These are phyloP conservation scores for Bondarzewia mesenterica DNA, from an alignment of 1,284 basidiomycete species.

Conservation along the genomic window DNA sequence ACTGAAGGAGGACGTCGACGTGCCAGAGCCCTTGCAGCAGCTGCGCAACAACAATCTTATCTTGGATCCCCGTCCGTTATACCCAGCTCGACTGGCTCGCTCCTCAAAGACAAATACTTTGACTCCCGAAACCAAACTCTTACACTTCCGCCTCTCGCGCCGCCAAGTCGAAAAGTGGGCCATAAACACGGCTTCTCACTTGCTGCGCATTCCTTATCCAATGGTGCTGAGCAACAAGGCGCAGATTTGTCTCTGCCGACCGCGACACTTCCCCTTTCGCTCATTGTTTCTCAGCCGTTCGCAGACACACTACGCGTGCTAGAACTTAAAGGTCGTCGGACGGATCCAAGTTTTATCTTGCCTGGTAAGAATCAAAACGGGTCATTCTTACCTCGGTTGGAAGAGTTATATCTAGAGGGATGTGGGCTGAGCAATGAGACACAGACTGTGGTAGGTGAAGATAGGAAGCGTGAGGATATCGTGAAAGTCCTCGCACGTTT, in stretches of 20 bases:
- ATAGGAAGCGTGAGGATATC: conserved; percentile 36
- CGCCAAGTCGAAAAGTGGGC: conserved; percentile 36
- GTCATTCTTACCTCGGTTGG: conserved; percentile 50
- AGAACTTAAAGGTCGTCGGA: conserved; percentile 52
- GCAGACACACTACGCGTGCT: conserved; percentile 53
- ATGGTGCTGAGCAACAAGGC: conserved; percentile 29
- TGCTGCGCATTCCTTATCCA: conserved; percentile 14
- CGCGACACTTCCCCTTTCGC: conserved; percentile 55
- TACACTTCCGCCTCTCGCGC: conserved; percentile 51
- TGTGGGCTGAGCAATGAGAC: conserved; percentile 57
- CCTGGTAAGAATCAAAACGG: conserved; percentile 28
- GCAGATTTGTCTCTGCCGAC: conserved; percentile 51
- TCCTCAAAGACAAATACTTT: conserved; percentile 41
- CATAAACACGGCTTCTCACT: conserved; percentile 62
- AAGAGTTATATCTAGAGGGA: conserved; percentile 64
- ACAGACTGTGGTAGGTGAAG: conserved; percentile 23
- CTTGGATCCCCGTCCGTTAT: not conserved
- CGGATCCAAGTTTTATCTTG: conserved; percentile 54
- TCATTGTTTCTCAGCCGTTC: conserved; percentile 54
- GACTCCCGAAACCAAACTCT: conserved; percentile 44
- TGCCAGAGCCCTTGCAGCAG: conserved; percentile 45
- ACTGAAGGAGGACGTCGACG: conserved; percentile 64
- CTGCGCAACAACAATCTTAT: conserved; percentile 18
- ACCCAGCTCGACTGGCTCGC: not conserved
- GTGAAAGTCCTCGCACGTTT: conserved; percentile 49